A percentile compares a stretch with the other conserved stretches of the same genome.
These are phyloP conservation scores for Epichloe scottii DNA, from an alignment of 2,329 filamentous ascomycete genomes.

Conservation along the genomic window DNA sequence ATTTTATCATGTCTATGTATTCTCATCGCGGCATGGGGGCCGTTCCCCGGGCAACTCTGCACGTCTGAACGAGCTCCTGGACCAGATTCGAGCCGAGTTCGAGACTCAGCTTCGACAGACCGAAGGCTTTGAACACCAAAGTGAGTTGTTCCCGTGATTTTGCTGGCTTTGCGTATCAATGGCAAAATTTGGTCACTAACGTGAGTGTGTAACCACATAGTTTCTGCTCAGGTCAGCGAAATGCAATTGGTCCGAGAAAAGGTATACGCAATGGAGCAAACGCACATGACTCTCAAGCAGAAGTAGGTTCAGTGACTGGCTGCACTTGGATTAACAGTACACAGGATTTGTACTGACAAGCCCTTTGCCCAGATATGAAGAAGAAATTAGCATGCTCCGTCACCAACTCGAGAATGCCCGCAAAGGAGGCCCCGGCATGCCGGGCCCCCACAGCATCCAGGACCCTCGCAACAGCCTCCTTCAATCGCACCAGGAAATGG, in stretches of 20 bases:
- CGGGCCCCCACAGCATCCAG: constrained; percentile 63
- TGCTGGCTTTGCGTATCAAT: not conserved
- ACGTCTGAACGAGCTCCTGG: constrained; percentile 82
- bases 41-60: constrained; percentile 45
- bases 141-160: constrained; percentile 43
- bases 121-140: constrained; percentile 84
- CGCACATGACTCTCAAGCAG: constrained; percentile 75
- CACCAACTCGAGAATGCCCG: constrained; percentile 75
- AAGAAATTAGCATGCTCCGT: constrained; percentile 73
- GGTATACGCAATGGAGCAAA: constrained; percentile 84
- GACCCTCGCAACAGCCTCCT: constrained; percentile 72
- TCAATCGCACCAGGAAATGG: constrained; percentile 86
- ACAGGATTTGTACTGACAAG: constrained; percentile 4
- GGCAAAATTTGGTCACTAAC: not conserved
- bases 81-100: constrained; percentile 83
- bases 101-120: constrained; percentile 70
- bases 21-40: constrained; percentile 75
- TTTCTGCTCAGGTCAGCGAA: constrained; percentile 82
- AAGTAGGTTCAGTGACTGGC: constrained; percentile 50
- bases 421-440: constrained; percentile 47
- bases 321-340: constrained; percentile 2
- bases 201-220: constrained; percentile 32
- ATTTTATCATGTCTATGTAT: constrained; percentile 61
- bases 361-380: constrained; percentile 63
- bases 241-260: constrained; percentile 91